Evolutionary conservation across 2,329 filamentous ascomycete genomes (phyloP), one percentile per base, ranked within the genome.

Genomic region (Cryphonectria japonica): DNA sequence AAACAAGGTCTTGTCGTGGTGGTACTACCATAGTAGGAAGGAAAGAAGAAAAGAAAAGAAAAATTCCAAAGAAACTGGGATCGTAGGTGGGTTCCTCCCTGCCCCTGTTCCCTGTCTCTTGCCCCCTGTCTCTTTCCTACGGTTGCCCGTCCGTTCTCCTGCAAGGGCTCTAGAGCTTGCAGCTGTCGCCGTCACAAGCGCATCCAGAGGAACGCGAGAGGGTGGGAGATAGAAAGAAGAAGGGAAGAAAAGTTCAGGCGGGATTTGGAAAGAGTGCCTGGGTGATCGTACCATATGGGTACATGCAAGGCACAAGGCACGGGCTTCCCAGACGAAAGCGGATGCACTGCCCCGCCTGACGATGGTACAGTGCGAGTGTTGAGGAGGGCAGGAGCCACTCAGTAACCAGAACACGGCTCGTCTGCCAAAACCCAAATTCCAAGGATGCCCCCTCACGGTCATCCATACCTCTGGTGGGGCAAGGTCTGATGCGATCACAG

Each of bases 231-330:
- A 59, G 19, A 19, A 8, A 62, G 13, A 26, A n/a, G 16, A 26
- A 26, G 26, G 26, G 5, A 39, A 41, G 22, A 26, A 64, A 39
- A 41, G 14, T 43, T 22, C 54, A 34, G 54, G 54, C 54, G n/a
- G 52, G 52, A 26, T 22, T 13, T 14, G n/a, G 26, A n/a, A 63
- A 37, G 37, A 37, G 37, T 37, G 29, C 39, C 16, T 32, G 7
- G 32, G 29, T 37, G 41, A 59, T 41, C 19, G n/a, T 32, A 29
- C 41, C 19, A 22, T 22, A 16, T 22, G 7, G 37, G 43, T 61
- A 64, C 57, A 67, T 70, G 69, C 69, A 70, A 67, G 64, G 69
- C 50, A 69, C 69, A 70, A 67, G 64, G 69, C 37, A 69, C 67
- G 46, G 59, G 26, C 9, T 54, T 67, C 68, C 61, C 46, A 60